A percentile compares a stretch with the other conserved stretches of the same genome.
These are phyloP conservation scores for Aureobasidium sp. DNA, from an alignment of 2,329 filamentous ascomycete genomes.

Conservation along the genomic window DNA sequence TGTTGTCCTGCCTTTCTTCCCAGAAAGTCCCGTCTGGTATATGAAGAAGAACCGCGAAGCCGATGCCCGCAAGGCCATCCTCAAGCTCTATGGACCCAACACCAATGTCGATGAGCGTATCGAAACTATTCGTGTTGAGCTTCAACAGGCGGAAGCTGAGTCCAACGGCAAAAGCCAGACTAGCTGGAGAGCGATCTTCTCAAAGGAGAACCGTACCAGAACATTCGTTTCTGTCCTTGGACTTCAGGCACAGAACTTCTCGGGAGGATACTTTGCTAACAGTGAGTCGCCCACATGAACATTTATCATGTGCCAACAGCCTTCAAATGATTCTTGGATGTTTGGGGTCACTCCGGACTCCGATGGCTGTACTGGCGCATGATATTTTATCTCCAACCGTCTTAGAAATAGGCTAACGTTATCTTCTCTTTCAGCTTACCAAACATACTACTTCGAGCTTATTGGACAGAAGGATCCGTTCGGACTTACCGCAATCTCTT, in stretches of 20 bases:
- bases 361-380: too few species aligned
- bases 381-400: not conserved
- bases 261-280: constrained; percentile 22
- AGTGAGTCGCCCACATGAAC: too few species aligned
- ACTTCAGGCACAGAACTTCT: constrained; percentile 24
- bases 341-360: too few species aligned
- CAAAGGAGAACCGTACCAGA: constrained; percentile 23
- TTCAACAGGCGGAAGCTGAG: constrained; percentile 22
- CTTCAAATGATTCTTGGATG: too few species aligned
- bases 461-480: constrained; percentile 23
- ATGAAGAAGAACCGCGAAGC: constrained; percentile 58
- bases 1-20: constrained; percentile 46
- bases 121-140: constrained; percentile 21
- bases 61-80: constrained; percentile 48
- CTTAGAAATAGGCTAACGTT: not conserved
- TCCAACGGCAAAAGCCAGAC: constrained; percentile 23
- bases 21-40: constrained; percentile 82
- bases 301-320: too few species aligned
- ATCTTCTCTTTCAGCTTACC: constrained; percentile 18
- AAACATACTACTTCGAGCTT: constrained; percentile 24
- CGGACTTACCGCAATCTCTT: constrained; percentile 23
- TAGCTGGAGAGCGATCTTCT: constrained; percentile 24
- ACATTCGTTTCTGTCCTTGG: constrained; percentile 24
- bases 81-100: constrained; percentile 22
- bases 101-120: constrained; percentile 21